Conservation (phyloP, 2,329 filamentous ascomycete genomes). For the Trichoderma koningiopsis region DNA sequence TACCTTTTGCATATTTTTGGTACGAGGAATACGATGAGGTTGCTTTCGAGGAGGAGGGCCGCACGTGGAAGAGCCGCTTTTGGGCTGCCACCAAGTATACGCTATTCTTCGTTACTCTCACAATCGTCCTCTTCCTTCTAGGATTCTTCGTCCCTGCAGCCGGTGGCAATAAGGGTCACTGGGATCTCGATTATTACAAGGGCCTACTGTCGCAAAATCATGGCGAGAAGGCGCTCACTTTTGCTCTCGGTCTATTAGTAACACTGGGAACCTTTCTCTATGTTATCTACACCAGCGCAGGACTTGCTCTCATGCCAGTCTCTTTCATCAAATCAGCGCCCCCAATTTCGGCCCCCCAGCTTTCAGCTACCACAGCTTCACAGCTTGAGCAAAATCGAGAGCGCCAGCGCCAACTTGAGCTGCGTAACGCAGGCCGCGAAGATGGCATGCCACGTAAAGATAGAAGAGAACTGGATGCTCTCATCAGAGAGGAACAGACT, state of each 20-base stretch:
- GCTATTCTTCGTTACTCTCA: constrained; percentile 75
- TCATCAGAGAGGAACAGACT: constrained; percentile 89
- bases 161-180: constrained; percentile 65
- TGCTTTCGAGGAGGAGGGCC: constrained; percentile 77
- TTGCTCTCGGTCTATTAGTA: constrained; percentile 84
- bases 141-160: constrained; percentile 92
- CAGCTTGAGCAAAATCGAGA: constrained; percentile 87
- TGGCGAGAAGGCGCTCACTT: constrained; percentile 89
- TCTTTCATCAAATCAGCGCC: constrained; percentile 91
- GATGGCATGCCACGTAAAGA: constrained; percentile 82
- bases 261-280: constrained; percentile 86
- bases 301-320: constrained; percentile 84
- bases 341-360: constrained; percentile 76
- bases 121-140: constrained; percentile 82
- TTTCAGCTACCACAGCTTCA: constrained; percentile 74
- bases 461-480: constrained; percentile 80
- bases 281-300: constrained; percentile 83
- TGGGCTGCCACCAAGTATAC: constrained; percentile 92
- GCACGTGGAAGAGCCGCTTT: constrained; percentile 70
- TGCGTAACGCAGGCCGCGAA: constrained; percentile 75
- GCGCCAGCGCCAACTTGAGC: constrained; percentile 86
- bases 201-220: constrained; percentile 75
- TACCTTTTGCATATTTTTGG: constrained; percentile 97
- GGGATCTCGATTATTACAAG: constrained; percentile 91
- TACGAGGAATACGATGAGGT: constrained; percentile 97